phyloP scores from a whole-genome alignment of 1,139 yeast genomes.

The Sugiyamaella novakii region DNA sequence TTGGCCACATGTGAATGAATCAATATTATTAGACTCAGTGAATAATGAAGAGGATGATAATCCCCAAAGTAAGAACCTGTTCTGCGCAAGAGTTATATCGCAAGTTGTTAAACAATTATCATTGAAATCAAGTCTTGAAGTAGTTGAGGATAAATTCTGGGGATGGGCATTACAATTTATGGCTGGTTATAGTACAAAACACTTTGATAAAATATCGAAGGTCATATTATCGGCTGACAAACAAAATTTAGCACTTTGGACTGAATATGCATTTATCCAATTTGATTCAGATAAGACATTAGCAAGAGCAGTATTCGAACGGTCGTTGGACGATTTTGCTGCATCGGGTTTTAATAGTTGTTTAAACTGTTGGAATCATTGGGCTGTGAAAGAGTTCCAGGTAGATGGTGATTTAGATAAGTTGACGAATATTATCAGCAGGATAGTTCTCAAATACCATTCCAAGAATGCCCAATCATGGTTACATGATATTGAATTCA shows the following conservation, averaged over 20 bases:
- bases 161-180: constrained; percentile 22
- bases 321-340: not conserved
- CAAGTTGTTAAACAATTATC: constrained; percentile 4
- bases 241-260: constrained; percentile 18
- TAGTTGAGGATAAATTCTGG: constrained; percentile 13
- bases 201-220: constrained; percentile 10
- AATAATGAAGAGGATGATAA: constrained; percentile 2
- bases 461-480: not conserved
- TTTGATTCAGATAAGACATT: constrained; percentile 8
- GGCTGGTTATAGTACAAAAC: not conserved
- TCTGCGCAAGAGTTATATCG: constrained; percentile 9
- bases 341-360: not conserved
- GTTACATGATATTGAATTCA: not conserved
- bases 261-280: constrained; percentile 12
- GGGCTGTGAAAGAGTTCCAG: constrained; percentile 10
- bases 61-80: not conserved
- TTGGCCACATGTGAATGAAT: constrained; percentile 3
- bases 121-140: not conserved
- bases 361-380: constrained; percentile 11
- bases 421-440: not conserved
- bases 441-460: not conserved
- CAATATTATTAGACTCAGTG: not conserved
- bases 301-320: constrained; percentile 11
- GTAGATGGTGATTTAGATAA: not conserved
- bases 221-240: constrained; percentile 3